Evolutionary conservation across 179 eudicot species (phyloP), one percentile per base, ranked within the genome.

Genomic region (Spinacia oleracea): DNA sequence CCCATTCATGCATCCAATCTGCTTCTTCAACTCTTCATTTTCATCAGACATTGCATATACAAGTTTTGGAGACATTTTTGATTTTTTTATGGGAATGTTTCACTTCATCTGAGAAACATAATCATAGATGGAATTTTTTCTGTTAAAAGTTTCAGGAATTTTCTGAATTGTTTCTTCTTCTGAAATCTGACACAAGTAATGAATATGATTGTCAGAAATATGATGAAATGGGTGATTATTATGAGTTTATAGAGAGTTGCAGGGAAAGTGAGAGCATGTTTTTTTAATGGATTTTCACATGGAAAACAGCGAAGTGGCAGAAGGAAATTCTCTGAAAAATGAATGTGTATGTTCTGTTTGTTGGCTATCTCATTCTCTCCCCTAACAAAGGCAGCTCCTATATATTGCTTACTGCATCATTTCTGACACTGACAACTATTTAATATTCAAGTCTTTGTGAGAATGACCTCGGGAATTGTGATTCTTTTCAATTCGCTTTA

Each of bases 1-100:
- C 38, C 88, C 88, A 81, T 83, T 86, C 77, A 86, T 83, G 75
- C 88, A 86, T 6, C 88, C 88, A 35, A 79, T 55, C 66, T 81
- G 86, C 75, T 83, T 83, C 79, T 79, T 80, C 70, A 79, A 45
- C 45, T 79, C 73, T 31, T 69, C 70, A 11, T 81, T 83, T 18
- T 86, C 81, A 8, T 83, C 86, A 20, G 88, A 83, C 85, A 86
- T 72, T 2, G 86, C 76, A 70, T 86, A 83, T 38, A 86, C 48
- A 74, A 86, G 70, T 66, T 81, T 86, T 51, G 88, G 83, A 15
- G 88, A 86, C 88, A 86, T 86, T 55, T 29, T 70, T n/a, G n/a
- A n/a, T 35, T 16, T 50, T 34, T 46, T 46, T 3, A 42, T 16
- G 71, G 51, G 48, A 16, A 70, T 40, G 16, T n/a, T 42, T 15